These are phyloP conservation scores for Magnolia kwangsiensis DNA, from an alignment of 164 flowering plant species.

Conservation along the genomic window DNA sequence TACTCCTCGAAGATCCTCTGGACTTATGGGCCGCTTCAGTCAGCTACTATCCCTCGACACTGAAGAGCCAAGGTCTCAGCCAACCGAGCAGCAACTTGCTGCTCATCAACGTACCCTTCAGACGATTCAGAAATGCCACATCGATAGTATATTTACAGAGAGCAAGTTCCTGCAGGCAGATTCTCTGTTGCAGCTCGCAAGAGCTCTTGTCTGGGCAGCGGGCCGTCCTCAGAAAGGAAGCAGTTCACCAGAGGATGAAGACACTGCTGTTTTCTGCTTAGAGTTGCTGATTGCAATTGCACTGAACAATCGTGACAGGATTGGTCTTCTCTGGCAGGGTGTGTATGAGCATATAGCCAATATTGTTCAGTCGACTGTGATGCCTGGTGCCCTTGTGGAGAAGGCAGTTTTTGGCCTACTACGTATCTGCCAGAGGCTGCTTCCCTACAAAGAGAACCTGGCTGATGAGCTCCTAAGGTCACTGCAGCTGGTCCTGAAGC, in stretches of 20 bases:
- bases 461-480: constrained; percentile 42
- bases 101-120: constrained; percentile 38
- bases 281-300: constrained; percentile 40
- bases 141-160: constrained; percentile 39
- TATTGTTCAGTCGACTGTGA: constrained; percentile 36
- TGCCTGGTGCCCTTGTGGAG: constrained; percentile 42
- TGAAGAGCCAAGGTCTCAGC: constrained; percentile 36
- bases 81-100: constrained; percentile 37
- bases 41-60: constrained; percentile 38
- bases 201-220: constrained; percentile 33
- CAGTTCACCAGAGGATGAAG: constrained; percentile 36
- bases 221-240: constrained; percentile 30
- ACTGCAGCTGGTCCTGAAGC: constrained; percentile 34
- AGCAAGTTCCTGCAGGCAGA: constrained; percentile 36
- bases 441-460: constrained; percentile 36
- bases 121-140: constrained; percentile 38
- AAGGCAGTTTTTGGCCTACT: constrained; percentile 45
- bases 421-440: constrained; percentile 36
- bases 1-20: constrained; percentile 32
- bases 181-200: constrained; percentile 33
- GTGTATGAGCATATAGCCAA: constrained; percentile 38
- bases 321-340: constrained; percentile 37
- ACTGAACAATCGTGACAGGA: constrained; percentile 40
- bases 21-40: constrained; percentile 40
- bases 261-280: constrained; percentile 39